Evolutionary conservation across 2,329 filamentous ascomycete species (phyloP), one percentile per base, ranked within the genome.

Genomic region (Cyclaneusma minus): DNA sequence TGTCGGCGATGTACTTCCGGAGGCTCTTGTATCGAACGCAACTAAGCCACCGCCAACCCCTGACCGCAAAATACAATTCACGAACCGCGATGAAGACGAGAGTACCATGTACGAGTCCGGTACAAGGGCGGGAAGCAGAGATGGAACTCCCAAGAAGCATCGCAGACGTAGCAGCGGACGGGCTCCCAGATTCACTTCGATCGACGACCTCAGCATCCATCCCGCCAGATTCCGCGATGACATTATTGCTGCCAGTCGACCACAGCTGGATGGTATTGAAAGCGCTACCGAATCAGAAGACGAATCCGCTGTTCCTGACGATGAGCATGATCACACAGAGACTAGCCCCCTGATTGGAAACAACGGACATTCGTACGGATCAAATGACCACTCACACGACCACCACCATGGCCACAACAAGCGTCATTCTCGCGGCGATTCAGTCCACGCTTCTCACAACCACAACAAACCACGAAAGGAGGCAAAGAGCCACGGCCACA

Each of bases 221-320:
- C 89, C 89, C 3, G 78, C 83, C 13, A 87, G 77, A 35, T 84
- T 95, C 59, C 66, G 89, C 37, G 80, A 92, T 48, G 83, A 87
- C 29, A 93, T 98, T 40, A 91, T 95, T 37, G 75, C 76, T 19
- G 82, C 81, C n/a, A 76, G 73, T 32, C 67, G 69, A 26, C 58
- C 72, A 23, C 69, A 68, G 20, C 56, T 61, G 4, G 64, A 69
- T 3, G 64, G 66, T 14, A 58, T 62, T 26, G 70, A 69, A 16
- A 66, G 60, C 31, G 63, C 64, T 16, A 52, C 51, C 7, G 64
- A 66, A 10, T 51, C 48, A 2, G 55, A 58, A 29, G 43, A 43
- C 14, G 41, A 40, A 13, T 27, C 27, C 22, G 26, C 30, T 21
- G 27, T 29, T 16, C 33, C 32, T 13, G 34, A 34, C 37, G 48